Percentiles rank a stretch among this genome's conserved stretches.
phyloP scores from a whole-genome alignment of 2,329 filamentous ascomycete species.

The Ophiostoma ulmi region DNA sequence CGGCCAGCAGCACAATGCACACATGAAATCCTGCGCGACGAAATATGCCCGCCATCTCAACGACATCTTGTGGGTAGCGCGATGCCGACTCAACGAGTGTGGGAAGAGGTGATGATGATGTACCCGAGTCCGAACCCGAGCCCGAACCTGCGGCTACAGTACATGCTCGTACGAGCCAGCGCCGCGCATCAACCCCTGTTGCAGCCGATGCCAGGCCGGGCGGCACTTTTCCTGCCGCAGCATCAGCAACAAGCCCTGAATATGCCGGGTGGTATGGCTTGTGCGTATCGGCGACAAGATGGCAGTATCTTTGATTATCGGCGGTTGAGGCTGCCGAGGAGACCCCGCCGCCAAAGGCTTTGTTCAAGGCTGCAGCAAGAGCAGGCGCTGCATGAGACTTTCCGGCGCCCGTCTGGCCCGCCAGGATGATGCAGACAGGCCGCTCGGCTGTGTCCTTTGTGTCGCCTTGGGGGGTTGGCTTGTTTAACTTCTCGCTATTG shows the following conservation, averaged over 20 bases:
- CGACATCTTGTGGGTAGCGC: constrained; percentile 41
- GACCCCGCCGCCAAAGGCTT: not conserved
- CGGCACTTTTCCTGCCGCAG: constrained; percentile 26
- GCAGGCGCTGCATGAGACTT: constrained; percentile 43
- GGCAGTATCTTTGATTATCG: constrained; percentile 30
- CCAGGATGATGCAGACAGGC: constrained; percentile 41
- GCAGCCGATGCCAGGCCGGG: constrained; percentile 39
- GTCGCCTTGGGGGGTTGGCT: not conserved
- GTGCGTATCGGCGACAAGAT: constrained; percentile 48
- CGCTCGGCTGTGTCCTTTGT: not conserved
- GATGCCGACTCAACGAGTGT: constrained; percentile 45
- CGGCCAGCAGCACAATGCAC: constrained; percentile 41
- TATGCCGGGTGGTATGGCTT: constrained; percentile 46
- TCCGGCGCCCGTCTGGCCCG: constrained; percentile 46
- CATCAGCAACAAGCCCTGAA: constrained; percentile 30
- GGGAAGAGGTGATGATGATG: constrained; percentile 30
- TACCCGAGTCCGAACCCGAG: not conserved
- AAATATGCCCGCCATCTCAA: constrained; percentile 36
- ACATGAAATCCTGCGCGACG: constrained; percentile 36
- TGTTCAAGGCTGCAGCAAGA: constrained; percentile 35
- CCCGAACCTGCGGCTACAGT: constrained; percentile 30
- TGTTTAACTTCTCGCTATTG: not conserved
- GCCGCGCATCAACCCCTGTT: constrained; percentile 40
- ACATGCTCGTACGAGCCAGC: constrained; percentile 42
- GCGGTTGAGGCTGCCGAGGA: not conserved